A percentile compares a stretch with the other conserved stretches of the same genome.
phyloP scores from a whole-genome alignment of 805 yeast species.

The Monosporozyma yasuniensis region DNA sequence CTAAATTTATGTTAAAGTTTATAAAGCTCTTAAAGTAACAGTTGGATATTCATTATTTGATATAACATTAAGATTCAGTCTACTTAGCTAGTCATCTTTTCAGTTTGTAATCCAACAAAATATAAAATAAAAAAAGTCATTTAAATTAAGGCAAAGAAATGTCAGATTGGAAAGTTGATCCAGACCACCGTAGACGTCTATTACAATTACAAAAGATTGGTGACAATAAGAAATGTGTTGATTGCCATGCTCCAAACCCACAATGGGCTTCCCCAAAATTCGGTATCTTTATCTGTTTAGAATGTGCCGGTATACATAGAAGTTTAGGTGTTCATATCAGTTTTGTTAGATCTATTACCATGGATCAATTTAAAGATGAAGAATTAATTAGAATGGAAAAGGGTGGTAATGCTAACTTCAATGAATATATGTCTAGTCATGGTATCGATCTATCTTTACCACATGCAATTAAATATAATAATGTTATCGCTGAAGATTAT shows the following conservation, averaged over 20 bases:
- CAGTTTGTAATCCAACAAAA: not conserved
- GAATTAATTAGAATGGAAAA: constrained; percentile 84
- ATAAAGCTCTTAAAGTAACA: too few species aligned
- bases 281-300: constrained; percentile 93
- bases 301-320: constrained; percentile 95
- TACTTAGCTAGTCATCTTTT: not conserved
- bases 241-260: constrained; percentile 91
- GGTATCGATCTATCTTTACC: constrained; percentile 61
- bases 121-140: not conserved
- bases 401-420: constrained; percentile 83
- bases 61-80: not conserved
- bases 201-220: constrained; percentile 72
- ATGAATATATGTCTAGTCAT: constrained; percentile 55
- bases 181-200: constrained; percentile 79
- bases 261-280: constrained; percentile 99
- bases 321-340: constrained; percentile 96
- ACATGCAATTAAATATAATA: constrained; percentile 70
- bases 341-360: constrained; percentile 91
- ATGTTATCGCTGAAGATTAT: constrained; percentile 90
- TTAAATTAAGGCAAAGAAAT: constrained; percentile 12
- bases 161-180: constrained; percentile 83
- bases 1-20: too few species aligned
- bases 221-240: constrained; percentile 81
- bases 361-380: constrained; percentile 96
- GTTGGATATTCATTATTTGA: not conserved